A percentile compares a stretch with the other conserved stretches of the same genome.
These are phyloP conservation scores for Ophiostoma australiae DNA, from an alignment of 2,329 filamentous ascomycete genomes.

Conservation along the genomic window DNA sequence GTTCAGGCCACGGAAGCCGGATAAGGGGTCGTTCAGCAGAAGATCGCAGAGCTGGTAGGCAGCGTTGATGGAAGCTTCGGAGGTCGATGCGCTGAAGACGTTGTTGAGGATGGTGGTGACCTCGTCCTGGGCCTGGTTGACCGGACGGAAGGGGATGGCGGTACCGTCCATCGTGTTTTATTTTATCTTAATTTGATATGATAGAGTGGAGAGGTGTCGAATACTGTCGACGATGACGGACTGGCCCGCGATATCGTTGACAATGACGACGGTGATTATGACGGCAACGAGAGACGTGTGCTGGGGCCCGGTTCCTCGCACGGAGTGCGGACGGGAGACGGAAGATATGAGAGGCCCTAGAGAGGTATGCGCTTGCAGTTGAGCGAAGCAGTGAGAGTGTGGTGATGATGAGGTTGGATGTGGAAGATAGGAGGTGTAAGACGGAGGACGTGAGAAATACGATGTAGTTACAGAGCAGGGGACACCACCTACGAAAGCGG, in stretches of 20 bases:
- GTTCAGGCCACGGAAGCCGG: conserved; percentile 50
- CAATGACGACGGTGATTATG: not conserved
- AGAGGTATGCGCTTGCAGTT: not conserved
- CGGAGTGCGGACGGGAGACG: conserved; percentile 7
- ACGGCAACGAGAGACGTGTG: not conserved
- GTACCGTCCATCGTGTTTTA: conserved; percentile 24
- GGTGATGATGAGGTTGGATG: conserved; percentile 1
- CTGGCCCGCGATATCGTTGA: not conserved
- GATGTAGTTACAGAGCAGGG: not conserved
- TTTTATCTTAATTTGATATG: not conserved
- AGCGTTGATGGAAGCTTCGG: conserved; percentile 62
- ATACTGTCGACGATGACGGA: not conserved
- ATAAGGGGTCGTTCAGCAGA: conserved; percentile 45
- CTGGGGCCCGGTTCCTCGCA: conserved; percentile 13
- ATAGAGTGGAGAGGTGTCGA: conserved; percentile 16
- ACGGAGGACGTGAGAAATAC: not conserved
- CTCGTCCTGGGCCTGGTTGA: conserved; percentile 47
- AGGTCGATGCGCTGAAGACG: conserved; percentile 65
- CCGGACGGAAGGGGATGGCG: conserved; percentile 29
- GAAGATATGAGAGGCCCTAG: not conserved
- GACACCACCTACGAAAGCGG: conserved; percentile 1
- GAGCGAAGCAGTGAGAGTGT: not conserved
- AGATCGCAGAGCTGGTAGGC: conserved; percentile 58
- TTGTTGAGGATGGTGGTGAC: conserved; percentile 59
- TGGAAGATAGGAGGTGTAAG: not conserved